Base-by-base conservation (phyloP, 306 rosid species). In the Vachellia collinsii region DNA sequence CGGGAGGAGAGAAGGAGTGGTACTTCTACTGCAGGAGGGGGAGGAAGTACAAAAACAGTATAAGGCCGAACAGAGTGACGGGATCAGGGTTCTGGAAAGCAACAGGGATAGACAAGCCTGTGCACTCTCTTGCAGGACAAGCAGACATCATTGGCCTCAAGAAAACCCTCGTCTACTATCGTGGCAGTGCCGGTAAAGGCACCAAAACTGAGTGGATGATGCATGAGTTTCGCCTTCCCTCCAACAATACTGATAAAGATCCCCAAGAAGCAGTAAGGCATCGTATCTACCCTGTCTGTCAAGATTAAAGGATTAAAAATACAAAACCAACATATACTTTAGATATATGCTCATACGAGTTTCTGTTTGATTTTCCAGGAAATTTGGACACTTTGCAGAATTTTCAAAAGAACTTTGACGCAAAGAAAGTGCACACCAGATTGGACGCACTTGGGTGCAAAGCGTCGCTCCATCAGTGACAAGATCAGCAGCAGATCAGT, bases 141-240 rank as follows among this genome's bases (percentile, higher is more conserved):
- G 87, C 80, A 58, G 86, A 85, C 11, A 86, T 89, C 8, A 86
- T 89, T 85, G 99, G 99, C 11, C 97, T 94, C 74, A 94, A 94
- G 85, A 94, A 94, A 75, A 93, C 99, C 4, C 84, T 94, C 0
- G 99, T 94, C 3, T 94, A 93, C 70, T 94, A 94, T 48, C 86
- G 95, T 17, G 99, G 99, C 22, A 86, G 86, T n/a, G 97, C 99
- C 0, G 97, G 97, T 11, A 94, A 91, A 85, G 99, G 97, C 74
- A 84, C 92, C 84, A 94, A 94, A 85, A 94, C 99, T 25, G 97
- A 94, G 54, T 94, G 99, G 99, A 94, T 94, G 99, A 94, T 94
- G 99, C 97, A 94, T 14, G 99, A 94, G 82, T 94, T 94, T 88
- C 99, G 99, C 74, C 91, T 83, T 59, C 97, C 97, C 5, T 22